Base-by-base conservation (phyloP, 148 eudicot species). In the Arbutus unedo region DNA sequence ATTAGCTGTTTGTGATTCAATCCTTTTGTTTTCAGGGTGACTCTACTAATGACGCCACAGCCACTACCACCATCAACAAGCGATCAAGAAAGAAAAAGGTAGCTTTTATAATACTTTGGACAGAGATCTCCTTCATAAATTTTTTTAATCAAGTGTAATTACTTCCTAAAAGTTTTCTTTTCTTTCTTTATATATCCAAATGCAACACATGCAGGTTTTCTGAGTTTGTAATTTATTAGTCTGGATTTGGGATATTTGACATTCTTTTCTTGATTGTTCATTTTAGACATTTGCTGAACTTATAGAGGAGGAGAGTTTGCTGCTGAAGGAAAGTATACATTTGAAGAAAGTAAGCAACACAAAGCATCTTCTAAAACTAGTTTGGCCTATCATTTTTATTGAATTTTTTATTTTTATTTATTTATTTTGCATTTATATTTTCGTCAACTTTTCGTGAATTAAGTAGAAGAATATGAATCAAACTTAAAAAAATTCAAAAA, bases 21-120 rank as follows among this genome's bases (percentile, higher is more conserved):
- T 45, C 43, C 56, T 14, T 62, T 44, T 81, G 55, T 68, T 79
- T 82, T 77, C 89, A 92, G 94, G 85, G 85, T 54, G 76, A 84
- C 64, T 84, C 79, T 72, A 78, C 86, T 54, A 82, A 77, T 51
- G 90, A 88, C 55, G 79, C 83, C 19, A 82, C 84, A 18, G 83
- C 85, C 25, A 76, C 83, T 8, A 79, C 85, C 55, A 50, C 70
- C 18, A 56, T 74, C 44, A 87, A 79, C 82, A 88, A 89, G 86
- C 84, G 84, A 76, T 87, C 91, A 71, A 90, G 87, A 83, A 90
- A 84, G 74, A 91, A 89, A 83, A 91, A 90, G 92, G 94, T 91
- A 88, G 31, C 53, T 41, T 75, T 50, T 62, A 11, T 62, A 0
- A 5, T 23, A n/a, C n/a, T 3, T 54, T 8, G 43, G 66, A 77